phyloP scores from a whole-genome alignment of 345 rosid species.

The Hypericum perforatum region DNA sequence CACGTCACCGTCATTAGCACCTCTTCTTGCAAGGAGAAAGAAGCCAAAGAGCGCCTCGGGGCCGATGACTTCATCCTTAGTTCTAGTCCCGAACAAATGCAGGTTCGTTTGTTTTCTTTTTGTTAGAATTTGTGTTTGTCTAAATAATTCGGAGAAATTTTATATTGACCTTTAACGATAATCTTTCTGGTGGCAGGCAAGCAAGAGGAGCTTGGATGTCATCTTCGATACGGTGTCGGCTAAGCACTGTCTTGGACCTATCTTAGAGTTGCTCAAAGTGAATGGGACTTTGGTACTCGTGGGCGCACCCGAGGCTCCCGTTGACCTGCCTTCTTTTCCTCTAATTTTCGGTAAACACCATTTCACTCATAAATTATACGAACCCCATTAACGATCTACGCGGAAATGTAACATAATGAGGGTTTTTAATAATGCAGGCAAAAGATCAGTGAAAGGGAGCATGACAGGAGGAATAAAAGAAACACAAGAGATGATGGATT shows the following conservation, averaged over 20 bases:
- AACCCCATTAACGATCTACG: no score
- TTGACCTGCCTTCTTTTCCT: conserved; percentile 49
- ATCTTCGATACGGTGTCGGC: conserved; percentile 55
- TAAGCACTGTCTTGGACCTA: conserved; percentile 34
- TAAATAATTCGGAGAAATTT: no score
- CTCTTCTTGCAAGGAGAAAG: conserved; percentile 42
- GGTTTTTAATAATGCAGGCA: no score
- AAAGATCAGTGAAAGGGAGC: no score
- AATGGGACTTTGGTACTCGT: conserved; percentile 36
- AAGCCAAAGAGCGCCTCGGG: conserved; percentile 42
- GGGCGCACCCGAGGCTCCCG: conserved; percentile 40
- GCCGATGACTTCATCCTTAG: conserved; percentile 51
- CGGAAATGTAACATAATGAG: no score
- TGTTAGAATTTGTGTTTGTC: neutral
- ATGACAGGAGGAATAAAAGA: conserved; percentile 39
- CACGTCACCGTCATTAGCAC: conserved; percentile 56
- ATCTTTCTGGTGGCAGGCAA: conserved; percentile 18
- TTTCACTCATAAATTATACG: no score
- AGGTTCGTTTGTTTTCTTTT: conserved; percentile 20
- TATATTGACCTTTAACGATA: no score
- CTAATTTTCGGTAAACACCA: conserved; percentile 42
- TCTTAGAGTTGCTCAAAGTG: conserved; percentile 42
- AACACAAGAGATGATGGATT: conserved; percentile 56
- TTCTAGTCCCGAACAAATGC: conserved; percentile 33
- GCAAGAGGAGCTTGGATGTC: conserved; percentile 35